Evolutionary conservation across 306 rosid species (phyloP), one percentile per base, ranked within the genome.

Genomic region (Trifolium dubium): DNA sequence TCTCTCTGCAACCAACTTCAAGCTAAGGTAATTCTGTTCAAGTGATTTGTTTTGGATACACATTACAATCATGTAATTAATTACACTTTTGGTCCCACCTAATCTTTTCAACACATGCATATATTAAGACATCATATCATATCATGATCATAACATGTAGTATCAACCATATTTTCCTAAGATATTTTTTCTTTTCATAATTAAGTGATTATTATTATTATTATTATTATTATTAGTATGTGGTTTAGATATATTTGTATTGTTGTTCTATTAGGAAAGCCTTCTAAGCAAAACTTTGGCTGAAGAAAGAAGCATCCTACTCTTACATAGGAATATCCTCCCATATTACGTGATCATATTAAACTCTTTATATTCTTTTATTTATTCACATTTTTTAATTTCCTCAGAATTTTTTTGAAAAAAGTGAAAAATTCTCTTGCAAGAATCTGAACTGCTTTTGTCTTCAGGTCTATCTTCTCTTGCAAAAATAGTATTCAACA

Each of bases 241-340:
- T 43, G 64, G 59, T 72, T 63, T 69, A 55, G 67, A 71, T 67
- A 59, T 39, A 6, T 31, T 3, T 63, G 46, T 79, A 51, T 6
- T 37, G 28, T 13, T 47, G 54, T 47, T 14, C 54, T 14, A 14
- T 47, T 53, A 18, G 31, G 6, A 53, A 19, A 53, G 5, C 0
- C 59, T 49, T 65, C 67, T 18, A 39, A 49, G 71, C 46, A 31
- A 74, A 68, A 34, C 62, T 68, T 73, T 73, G 58, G 30, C 31
- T 69, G 69, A 67, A 69, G 71, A 67, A 39, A 69, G 67, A 67
- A 39, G 50, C n/a, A 44, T 44, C 50, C 14, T 37, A 37, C 39
- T 58, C 74, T 59, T 61, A n/a, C 32, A 37, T 23, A 12, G 77
- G 83, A 79, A 83, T 83, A 75, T 79, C 29, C 73, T 41, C 31